Conservation (phyloP, 495 filamentous ascomycete genomes). For the Aspergillus nidulans region DNA sequence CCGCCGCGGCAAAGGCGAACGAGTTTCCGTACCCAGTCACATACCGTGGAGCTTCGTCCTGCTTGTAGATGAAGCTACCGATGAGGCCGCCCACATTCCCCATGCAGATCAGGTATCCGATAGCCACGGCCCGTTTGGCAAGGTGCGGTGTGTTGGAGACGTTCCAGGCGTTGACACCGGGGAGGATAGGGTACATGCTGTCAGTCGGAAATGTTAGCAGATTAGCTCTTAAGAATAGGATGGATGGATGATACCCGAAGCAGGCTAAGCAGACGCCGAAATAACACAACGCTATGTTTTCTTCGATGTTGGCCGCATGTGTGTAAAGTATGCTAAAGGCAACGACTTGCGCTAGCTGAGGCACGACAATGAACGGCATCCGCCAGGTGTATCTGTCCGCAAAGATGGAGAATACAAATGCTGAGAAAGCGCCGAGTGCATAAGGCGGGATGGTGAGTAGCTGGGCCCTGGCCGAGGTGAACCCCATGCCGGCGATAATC, state of each 20-base stretch:
- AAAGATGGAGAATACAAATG: constrained; percentile 16
- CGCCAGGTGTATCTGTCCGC: constrained; percentile 24
- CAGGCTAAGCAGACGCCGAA: no score
- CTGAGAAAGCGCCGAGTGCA: constrained; percentile 16
- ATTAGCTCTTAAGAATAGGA: no score
- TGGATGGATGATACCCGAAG: no score
- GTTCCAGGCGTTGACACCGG: constrained; percentile 26
- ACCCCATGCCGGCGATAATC: constrained; percentile 45
- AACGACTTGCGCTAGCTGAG: constrained; percentile 17
- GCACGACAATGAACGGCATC: constrained; percentile 24
- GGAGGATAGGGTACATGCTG: constrained; percentile 28
- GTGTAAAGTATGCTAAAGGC: no score
- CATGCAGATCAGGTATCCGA: constrained; percentile 20
- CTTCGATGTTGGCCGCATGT: no score
- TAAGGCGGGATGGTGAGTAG: constrained; percentile 31
- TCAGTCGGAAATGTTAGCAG: no score
- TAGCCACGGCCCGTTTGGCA: constrained; percentile 19
- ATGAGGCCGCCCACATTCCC: constrained; percentile 21
- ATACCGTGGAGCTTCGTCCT: constrained; percentile 19
- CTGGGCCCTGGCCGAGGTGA: constrained; percentile 34
- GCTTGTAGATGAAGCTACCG: constrained; percentile 20
- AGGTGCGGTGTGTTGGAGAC: constrained; percentile 17
- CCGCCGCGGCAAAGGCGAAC: constrained; percentile 23
- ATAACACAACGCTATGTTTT: no score
- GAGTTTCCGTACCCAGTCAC: constrained; percentile 19